These are phyloP conservation scores for Hibiscus syriacus DNA, from an alignment of 345 rosid species.

Conservation along the genomic window DNA sequence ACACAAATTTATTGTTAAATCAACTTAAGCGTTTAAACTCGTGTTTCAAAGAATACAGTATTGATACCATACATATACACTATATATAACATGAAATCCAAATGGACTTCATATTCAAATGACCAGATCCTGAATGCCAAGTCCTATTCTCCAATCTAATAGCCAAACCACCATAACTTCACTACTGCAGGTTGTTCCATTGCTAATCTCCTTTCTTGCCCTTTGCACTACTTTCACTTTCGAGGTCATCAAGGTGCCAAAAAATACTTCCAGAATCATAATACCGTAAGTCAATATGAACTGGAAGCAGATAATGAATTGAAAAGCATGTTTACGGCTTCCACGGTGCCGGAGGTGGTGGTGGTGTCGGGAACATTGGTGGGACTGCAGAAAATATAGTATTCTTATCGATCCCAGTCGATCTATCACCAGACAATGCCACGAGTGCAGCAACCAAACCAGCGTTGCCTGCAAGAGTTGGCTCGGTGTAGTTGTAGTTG, in stretches of 20 bases:
- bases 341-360: constrained; percentile 99
- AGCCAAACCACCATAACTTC: background rate
- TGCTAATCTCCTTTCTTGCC: no score
- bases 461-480: constrained; percentile 88
- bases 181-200: background rate
- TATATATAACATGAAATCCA: constrained; percentile 18
- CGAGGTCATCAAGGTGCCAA: constrained; percentile 16
- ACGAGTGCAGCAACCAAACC: constrained; percentile 31
- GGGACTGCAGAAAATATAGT: constrained; percentile 86
- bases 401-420: constrained; percentile 65
- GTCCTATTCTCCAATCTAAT: background rate
- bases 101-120: constrained; percentile 16
- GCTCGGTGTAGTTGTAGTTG: constrained; percentile 93
- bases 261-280: constrained; percentile 25
- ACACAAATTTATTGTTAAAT: constrained; percentile 17
- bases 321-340: constrained; percentile 55
- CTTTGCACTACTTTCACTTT: constrained; percentile 6
- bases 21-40: constrained; percentile 14
- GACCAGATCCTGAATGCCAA: constrained; percentile 11
- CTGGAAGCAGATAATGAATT: background rate
- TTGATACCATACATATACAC: constrained; percentile 29
- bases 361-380: constrained; percentile 91
- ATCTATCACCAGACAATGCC: constrained; percentile 71
- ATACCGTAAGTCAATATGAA: constrained; percentile 15
- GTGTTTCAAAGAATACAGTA: constrained; percentile 30